Percentiles rank a stretch among this genome's conserved stretches.
phyloP scores from a whole-genome alignment of 148 eudicot genomes.

The Spergularia bocconei region DNA sequence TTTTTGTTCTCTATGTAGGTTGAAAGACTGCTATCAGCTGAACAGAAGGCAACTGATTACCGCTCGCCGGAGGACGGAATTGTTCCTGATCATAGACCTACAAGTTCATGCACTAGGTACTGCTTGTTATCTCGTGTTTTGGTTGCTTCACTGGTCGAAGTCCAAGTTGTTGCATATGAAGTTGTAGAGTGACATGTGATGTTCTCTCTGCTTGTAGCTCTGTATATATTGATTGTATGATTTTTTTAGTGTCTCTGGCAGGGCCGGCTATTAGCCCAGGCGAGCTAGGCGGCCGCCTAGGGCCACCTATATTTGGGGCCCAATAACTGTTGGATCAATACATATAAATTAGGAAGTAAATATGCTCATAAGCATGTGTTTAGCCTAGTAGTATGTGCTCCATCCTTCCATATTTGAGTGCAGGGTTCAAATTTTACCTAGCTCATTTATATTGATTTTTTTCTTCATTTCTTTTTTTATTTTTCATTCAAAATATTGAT shows the following conservation, averaged over 20 bases:
- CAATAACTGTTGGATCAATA: too few relatives aligned
- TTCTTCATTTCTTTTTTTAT: too few relatives aligned
- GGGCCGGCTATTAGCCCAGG: too few relatives aligned
- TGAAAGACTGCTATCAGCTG: conserved; percentile 87
- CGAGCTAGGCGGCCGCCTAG: too few relatives aligned
- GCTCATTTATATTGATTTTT: too few relatives aligned
- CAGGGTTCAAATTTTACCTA: too few relatives aligned
- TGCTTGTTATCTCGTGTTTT: not conserved
- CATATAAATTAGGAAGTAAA: too few relatives aligned
- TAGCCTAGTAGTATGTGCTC: too few relatives aligned
- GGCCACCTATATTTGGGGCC: too few relatives aligned
- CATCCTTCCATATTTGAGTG: too few relatives aligned
- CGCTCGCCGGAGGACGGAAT: conserved; percentile 90
- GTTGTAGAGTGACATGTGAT: not conserved
- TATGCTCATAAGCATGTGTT: too few relatives aligned
- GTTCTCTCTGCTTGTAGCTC: not conserved
- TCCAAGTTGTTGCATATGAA: not conserved
- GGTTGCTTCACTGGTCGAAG: not conserved
- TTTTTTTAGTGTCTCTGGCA: not conserved
- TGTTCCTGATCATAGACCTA: conserved; percentile 90
- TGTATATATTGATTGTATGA: not conserved
- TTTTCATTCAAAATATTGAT: too few relatives aligned
- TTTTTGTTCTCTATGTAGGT: conserved; percentile 43
- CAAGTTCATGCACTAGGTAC: conserved; percentile 91
- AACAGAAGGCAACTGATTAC: conserved; percentile 87